Evolutionary conservation across 176 grass and related monocot genomes (phyloP), one percentile per base, ranked within the genome.

Genomic region (Zea luxurians): DNA sequence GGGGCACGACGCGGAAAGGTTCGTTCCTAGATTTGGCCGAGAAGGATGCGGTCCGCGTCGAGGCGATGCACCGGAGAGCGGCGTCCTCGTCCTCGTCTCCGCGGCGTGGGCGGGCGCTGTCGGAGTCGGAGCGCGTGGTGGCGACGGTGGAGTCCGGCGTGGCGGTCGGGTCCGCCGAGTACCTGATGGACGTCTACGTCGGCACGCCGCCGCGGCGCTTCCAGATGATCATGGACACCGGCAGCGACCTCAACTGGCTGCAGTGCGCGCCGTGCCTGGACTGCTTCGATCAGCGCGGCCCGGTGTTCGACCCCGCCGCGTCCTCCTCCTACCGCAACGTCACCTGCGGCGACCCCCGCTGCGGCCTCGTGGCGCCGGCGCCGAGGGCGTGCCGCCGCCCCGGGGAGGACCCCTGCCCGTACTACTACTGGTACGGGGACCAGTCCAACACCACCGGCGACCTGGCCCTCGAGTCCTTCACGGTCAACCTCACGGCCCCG

Each of bases 361-460:
- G 96, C 87, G 18, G 63, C 69, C 87, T 92, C 68, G 89, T 94
- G 44, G 16, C 91, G 35, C 12, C 35, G 61, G 37, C 63, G 0
- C 64, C 78, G 34, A 55, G 73, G 53, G 4, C 85, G 49, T 85
- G 84, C 64, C 66, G 62, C 38, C 44, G 76, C 17, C 68, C 75
- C 8, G 16, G 21, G 16, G 54, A 4, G 63, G 81, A 94, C 58
- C 20, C 88, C 7, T 99, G 96, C 78, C 90, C 92, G 0, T 99
- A 99, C 75, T 95, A 86, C 83, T 99, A 99, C 85, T 99, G 96
- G 96, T 99, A 95, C 61, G 96, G 96, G 12, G 96, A 99, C 92
- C 81, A 60, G 34, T 99, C 96, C 0, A 99, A 99, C 83, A 99
- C 92, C 16, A 94, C 96, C 18, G 96, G 96, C 37, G 90, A 99